Conservation (phyloP, 2,329 filamentous ascomycete genomes). For the Allantophomopsis cytisporea region DNA sequence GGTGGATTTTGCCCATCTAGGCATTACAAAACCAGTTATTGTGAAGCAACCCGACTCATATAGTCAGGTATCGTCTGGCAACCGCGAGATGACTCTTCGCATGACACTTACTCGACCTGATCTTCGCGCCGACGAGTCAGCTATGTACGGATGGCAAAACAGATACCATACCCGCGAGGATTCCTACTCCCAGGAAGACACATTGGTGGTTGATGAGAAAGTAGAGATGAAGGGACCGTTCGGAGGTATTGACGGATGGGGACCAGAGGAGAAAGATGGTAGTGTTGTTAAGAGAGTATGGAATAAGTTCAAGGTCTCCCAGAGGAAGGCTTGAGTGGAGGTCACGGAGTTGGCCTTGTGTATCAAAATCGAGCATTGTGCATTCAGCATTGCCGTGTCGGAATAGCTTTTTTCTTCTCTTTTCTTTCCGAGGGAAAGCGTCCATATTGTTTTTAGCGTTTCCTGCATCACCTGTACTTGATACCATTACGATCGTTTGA, state of each 20-base stretch:
- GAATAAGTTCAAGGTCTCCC: constrained; percentile 35
- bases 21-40: constrained; percentile 11
- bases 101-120: constrained; percentile 93
- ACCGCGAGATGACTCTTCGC: constrained; percentile 85
- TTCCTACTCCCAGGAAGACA: constrained; percentile 38
- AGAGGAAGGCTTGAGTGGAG: constrained; percentile 6
- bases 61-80: constrained; percentile 38
- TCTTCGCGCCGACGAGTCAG: constrained; percentile 60
- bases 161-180: constrained; percentile 25
- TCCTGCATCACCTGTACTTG: too few relatives aligned
- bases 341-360: too few relatives aligned
- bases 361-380: too few relatives aligned
- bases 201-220: constrained; percentile 41
- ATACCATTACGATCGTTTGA: too few relatives aligned
- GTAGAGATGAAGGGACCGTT: constrained; percentile 23
- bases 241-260: constrained; percentile 23
- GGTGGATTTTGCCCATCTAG: constrained; percentile 21
- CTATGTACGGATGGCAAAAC: constrained; percentile 56
- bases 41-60: constrained; percentile 22
- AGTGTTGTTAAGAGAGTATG: constrained; percentile 49
- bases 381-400: too few relatives aligned
- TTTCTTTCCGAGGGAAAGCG: too few relatives aligned
- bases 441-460: too few relatives aligned
- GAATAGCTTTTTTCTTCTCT: too few relatives aligned
- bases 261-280: constrained; percentile 29